Conservation (phyloP, 495 filamentous ascomycete species). For the Penicillium pancosmium region DNA sequence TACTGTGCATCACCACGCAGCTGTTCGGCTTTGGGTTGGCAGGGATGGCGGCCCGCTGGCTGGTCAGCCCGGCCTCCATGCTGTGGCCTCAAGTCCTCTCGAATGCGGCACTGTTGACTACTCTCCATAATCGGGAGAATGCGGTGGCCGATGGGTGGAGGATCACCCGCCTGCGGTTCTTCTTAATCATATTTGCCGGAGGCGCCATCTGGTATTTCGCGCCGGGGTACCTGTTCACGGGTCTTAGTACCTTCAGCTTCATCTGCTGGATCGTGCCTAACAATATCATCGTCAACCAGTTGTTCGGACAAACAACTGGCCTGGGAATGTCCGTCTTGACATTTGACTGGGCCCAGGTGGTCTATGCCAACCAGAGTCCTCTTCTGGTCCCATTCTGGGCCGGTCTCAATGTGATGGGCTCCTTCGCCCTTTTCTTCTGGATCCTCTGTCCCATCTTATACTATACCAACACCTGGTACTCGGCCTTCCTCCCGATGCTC, state of each 20-base stretch:
- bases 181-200: slow-evolving; percentile 67
- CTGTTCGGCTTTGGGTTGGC: slow-evolving; percentile 75
- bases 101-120: slow-evolving; percentile 84
- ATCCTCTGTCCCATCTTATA: slow-evolving; percentile 76
- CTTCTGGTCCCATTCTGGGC: slow-evolving; percentile 91
- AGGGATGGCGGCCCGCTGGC: slow-evolving; percentile 59
- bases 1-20: slow-evolving; percentile 71
- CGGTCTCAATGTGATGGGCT: slow-evolving; percentile 83
- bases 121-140: slow-evolving; percentile 83
- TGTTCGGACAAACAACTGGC: slow-evolving; percentile 68
- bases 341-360: slow-evolving; percentile 93
- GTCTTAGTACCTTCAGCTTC: slow-evolving; percentile 87
- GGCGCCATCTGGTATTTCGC: slow-evolving; percentile 80
- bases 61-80: slow-evolving; percentile 80
- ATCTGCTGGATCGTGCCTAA: slow-evolving; percentile 87
- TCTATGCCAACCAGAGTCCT: slow-evolving; percentile 82
- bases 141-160: slow-evolving; percentile 80
- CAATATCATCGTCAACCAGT: slow-evolving; percentile 67
- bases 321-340: slow-evolving; percentile 83
- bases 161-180: slow-evolving; percentile 81
- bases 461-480: slow-evolving; percentile 70
- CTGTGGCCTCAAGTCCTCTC: slow-evolving; percentile 90
- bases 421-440: slow-evolving; percentile 88
- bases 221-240: slow-evolving; percentile 82
- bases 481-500: slow-evolving; percentile 50